phyloP scores from a whole-genome alignment of 2,329 filamentous ascomycete species.

The Pyricularia grisea region DNA sequence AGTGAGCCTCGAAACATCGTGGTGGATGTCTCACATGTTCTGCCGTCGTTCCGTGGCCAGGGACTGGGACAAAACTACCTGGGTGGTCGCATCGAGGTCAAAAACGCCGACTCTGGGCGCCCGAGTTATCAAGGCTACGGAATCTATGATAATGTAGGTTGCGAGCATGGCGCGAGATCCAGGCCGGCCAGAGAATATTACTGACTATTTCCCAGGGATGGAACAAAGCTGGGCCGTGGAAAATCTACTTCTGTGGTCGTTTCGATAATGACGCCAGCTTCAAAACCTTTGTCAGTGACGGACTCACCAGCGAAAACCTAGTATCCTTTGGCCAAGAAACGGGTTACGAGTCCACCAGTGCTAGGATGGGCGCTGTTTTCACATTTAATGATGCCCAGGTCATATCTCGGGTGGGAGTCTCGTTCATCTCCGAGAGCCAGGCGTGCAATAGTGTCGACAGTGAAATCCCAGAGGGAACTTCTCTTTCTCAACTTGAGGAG shows the following conservation, averaged over 20 bases:
- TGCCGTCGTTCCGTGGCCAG: slow-evolving; percentile 51
- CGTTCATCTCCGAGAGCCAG: slow-evolving; percentile 52
- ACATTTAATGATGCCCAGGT: slow-evolving; percentile 36
- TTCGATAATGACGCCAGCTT: slow-evolving; percentile 25
- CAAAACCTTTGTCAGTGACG: slow-evolving; percentile 3
- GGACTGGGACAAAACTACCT: slow-evolving; percentile 32
- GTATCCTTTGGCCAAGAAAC: neutral
- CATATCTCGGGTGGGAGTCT: slow-evolving; percentile 54
- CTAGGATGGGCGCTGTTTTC: slow-evolving; percentile 41
- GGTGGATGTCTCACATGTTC: slow-evolving; percentile 56
- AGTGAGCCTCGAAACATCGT: slow-evolving; percentile 34
- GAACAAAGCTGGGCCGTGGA: slow-evolving; percentile 55
- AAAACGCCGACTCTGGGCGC: slow-evolving; percentile 10
- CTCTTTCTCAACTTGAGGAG: neutral
- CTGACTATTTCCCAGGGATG: slow-evolving; percentile 39
- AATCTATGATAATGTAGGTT: slow-evolving; percentile 36
- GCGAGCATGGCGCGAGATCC: too few species aligned
- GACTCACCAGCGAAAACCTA: neutral
- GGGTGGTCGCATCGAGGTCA: slow-evolving; percentile 44
- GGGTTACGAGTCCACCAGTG: slow-evolving; percentile 11
- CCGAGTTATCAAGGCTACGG: slow-evolving; percentile 49
- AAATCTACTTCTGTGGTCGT: slow-evolving; percentile 52
- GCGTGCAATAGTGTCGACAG: slow-evolving; percentile 33
- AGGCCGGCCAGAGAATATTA: neutral
- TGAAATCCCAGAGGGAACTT: slow-evolving; percentile 33